These are phyloP conservation scores for Exophiala phaeomuriformis DNA, from an alignment of 2,329 filamentous ascomycete genomes.

Conservation along the genomic window DNA sequence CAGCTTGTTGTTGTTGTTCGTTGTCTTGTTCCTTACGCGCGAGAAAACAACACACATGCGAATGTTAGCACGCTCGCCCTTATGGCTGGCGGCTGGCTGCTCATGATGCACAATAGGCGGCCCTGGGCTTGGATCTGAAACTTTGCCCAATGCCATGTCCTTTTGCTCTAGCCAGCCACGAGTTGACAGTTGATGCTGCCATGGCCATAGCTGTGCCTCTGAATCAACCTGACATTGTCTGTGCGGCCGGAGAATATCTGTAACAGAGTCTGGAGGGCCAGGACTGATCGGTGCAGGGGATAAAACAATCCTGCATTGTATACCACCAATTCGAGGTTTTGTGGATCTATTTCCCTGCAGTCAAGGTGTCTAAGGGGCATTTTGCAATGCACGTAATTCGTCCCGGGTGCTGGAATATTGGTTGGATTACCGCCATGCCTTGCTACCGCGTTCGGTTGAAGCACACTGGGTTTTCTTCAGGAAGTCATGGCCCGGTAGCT, in stretches of 20 bases:
- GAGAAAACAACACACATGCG: background rate
- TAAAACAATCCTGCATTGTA: background rate
- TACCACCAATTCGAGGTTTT: too few relatives aligned
- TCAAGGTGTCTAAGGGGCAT: background rate
- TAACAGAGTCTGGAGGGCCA: too few relatives aligned
- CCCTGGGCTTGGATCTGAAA: slow-evolving; percentile 11
- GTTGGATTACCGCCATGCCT: slow-evolving; percentile 14
- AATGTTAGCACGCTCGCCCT: background rate
- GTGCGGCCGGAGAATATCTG: too few relatives aligned
- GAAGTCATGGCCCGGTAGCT: background rate
- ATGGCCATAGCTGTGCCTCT: too few relatives aligned
- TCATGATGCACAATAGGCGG: slow-evolving; percentile 20
- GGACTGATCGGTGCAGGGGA: background rate
- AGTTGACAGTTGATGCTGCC: slow-evolving; percentile 15
- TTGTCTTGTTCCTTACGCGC: background rate
- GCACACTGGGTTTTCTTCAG: slow-evolving; percentile 6
- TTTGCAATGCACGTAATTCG: slow-evolving; percentile 9
- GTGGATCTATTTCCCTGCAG: background rate
- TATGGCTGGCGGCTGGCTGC: background rate
- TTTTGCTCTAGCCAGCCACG: slow-evolving; percentile 17
- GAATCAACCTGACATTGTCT: too few relatives aligned
- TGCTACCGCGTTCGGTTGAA: slow-evolving; percentile 13
- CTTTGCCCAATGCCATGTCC: background rate
- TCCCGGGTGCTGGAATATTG: background rate
- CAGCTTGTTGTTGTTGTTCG: too few relatives aligned